phyloP scores from a whole-genome alignment of 306 rosid species.

The Acmispon strigosus region DNA sequence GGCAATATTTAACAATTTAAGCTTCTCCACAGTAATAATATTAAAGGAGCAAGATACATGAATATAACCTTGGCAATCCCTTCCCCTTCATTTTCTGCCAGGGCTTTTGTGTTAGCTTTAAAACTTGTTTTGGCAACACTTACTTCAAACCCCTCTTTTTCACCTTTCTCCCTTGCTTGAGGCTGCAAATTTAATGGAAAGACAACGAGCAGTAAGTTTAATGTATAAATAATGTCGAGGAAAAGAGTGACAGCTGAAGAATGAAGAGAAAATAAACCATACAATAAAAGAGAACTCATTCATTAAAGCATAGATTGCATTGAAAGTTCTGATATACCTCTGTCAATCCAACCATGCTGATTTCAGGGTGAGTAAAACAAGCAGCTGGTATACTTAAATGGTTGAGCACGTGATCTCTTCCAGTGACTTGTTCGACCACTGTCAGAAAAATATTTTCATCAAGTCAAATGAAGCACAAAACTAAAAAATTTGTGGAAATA shows the following conservation, averaged over 20 bases:
- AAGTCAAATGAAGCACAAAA: neutral
- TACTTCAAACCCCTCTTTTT: constrained; percentile 82
- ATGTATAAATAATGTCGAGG: neutral
- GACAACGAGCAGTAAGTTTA: neutral
- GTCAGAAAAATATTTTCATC: neutral
- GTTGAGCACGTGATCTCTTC: constrained; percentile 89
- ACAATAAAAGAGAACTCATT: neutral
- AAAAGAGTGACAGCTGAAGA: neutral
- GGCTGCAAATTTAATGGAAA: constrained; percentile 54
- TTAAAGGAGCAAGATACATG: constrained; percentile 10
- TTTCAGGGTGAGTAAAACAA: constrained; percentile 95
- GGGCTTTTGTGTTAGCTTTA: constrained; percentile 97
- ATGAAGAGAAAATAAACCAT: neutral
- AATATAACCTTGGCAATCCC: constrained; percentile 83
- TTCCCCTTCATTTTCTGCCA: constrained; percentile 98
- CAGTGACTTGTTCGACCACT: constrained; percentile 97
- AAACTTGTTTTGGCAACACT: constrained; percentile 90
- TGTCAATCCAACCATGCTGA: constrained; percentile 94
- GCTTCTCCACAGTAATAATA: neutral
- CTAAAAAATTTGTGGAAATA: constrained; percentile 2
- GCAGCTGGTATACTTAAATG: constrained; percentile 96
- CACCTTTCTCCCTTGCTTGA: constrained; percentile 89
- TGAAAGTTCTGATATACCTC: constrained; percentile 45
- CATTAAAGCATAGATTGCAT: neutral
- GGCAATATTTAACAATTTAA: neutral